phyloP scores from a whole-genome alignment of 495 filamentous ascomycete genomes.

The Penicillium crystallinum region DNA sequence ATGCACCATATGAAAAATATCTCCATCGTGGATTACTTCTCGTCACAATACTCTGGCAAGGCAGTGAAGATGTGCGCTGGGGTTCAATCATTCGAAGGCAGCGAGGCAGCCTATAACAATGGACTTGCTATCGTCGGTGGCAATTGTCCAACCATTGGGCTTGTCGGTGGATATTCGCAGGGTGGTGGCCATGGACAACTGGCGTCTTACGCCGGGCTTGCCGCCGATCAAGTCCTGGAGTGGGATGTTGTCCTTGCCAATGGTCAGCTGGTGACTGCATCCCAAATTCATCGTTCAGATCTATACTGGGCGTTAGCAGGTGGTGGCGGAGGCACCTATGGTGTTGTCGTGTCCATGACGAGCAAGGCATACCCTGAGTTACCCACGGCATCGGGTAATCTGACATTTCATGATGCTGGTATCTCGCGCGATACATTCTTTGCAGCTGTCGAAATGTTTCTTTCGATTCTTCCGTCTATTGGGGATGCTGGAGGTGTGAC shows the following conservation, averaged over 20 bases:
- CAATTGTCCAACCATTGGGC: slow-evolving; percentile 17
- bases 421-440: slow-evolving; percentile 37
- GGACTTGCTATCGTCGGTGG: slow-evolving; percentile 8
- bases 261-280: slow-evolving; percentile 44
- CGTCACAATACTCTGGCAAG: background rate
- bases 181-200: slow-evolving; percentile 57
- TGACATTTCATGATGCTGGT: slow-evolving; percentile 18
- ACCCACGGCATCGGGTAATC: slow-evolving; percentile 11
- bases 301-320: slow-evolving; percentile 64
- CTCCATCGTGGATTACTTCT: background rate
- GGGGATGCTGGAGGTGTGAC: slow-evolving; percentile 38
- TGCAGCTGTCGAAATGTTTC: slow-evolving; percentile 32
- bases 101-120: background rate
- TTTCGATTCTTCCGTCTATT: slow-evolving; percentile 33
- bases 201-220: slow-evolving; percentile 47
- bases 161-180: slow-evolving; percentile 49
- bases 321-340: slow-evolving; percentile 57
- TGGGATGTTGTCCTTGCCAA: slow-evolving; percentile 51
- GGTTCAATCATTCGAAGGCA: background rate
- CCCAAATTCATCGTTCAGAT: slow-evolving; percentile 46
- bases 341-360: slow-evolving; percentile 52
- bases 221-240: slow-evolving; percentile 56
- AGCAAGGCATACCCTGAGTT: slow-evolving; percentile 35
- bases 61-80: background rate
- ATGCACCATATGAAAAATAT: background rate